Evolutionary conservation across 129 eudicot species (phyloP).

Genomic region (Daucus carota): DNA sequence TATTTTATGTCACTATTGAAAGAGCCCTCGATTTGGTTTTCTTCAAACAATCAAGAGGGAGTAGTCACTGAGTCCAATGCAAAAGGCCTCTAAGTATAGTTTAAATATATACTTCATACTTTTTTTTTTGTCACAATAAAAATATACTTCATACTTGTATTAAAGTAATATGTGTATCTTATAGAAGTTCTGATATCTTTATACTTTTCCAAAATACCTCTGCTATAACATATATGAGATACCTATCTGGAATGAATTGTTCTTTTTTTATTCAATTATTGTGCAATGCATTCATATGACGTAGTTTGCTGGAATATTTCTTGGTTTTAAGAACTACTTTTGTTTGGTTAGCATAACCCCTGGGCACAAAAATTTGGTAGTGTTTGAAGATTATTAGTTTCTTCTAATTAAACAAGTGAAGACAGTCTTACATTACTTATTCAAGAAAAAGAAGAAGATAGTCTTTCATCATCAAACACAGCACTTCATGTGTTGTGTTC

Average conservation of each 20-base stretch:
- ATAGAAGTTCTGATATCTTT: neutral
- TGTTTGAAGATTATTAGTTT: neutral
- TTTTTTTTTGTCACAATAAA: no score
- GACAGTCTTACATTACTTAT: neutral
- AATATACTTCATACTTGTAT: neutral
- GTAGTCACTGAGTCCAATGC: no score
- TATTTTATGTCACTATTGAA: neutral
- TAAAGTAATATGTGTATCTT: neutral
- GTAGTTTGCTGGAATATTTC: neutral
- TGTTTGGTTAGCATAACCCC: neutral
- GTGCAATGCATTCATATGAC: neutral
- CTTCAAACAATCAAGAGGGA: neutral
- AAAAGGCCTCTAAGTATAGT: no score
- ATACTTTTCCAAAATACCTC: neutral
- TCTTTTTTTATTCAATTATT: neutral
- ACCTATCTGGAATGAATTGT: neutral
- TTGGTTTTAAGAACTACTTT: neutral
- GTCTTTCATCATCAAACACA: neutral
- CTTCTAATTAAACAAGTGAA: neutral
- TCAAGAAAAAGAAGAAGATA: neutral
- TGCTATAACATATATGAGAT: neutral
- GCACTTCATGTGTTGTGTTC: neutral
- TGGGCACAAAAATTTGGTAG: neutral
- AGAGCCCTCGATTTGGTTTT: neutral
- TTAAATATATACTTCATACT: neutral